Percentiles rank a stretch among this genome's conserved stretches.
phyloP scores from a whole-genome alignment of 768 basidiomycete genomes.

The Phanerochaete sordida region DNA sequence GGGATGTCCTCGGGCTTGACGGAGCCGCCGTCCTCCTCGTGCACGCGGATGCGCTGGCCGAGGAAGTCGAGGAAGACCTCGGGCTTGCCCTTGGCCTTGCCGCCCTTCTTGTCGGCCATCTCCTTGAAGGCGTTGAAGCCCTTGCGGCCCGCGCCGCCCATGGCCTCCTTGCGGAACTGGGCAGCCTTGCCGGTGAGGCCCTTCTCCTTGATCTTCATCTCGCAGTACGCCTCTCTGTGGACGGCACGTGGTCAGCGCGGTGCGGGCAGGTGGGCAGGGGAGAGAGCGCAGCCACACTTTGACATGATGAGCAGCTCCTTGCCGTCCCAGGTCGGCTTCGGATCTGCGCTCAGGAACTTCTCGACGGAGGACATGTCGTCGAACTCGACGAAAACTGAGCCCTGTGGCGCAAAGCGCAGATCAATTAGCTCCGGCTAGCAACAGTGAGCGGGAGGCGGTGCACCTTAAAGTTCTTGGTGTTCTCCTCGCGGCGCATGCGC shows the following conservation, averaged over 20 bases:
- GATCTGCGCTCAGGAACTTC: constrained; percentile 75
- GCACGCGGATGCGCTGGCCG: constrained; percentile 63
- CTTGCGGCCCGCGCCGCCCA: constrained; percentile 39
- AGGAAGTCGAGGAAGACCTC: constrained; percentile 75
- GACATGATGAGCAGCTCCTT: constrained; percentile 79
- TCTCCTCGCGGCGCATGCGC: constrained; percentile 79
- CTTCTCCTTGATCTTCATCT: constrained; percentile 96
- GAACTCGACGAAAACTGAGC: constrained; percentile 93
- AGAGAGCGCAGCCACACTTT: constrained; percentile 50
- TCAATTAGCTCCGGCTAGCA: background rate
- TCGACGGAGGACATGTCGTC: constrained; percentile 63
- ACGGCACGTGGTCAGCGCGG: background rate
- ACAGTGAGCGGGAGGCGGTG: constrained; percentile 13
- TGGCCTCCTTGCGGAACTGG: constrained; percentile 50
- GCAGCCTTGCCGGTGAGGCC: constrained; percentile 76
- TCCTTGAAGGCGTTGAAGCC: constrained; percentile 84
- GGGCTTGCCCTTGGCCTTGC: constrained; percentile 37
- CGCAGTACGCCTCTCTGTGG: constrained; percentile 76
- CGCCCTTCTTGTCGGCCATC: constrained; percentile 37
- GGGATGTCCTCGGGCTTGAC: constrained; percentile 42
- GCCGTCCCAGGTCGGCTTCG: constrained; percentile 78
- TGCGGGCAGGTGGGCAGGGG: background rate
- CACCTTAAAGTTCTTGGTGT: constrained; percentile 90
- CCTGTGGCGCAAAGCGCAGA: constrained; percentile 42
- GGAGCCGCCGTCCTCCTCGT: constrained; percentile 49